Percentiles rank a stretch among this genome's conserved stretches.
Evolutionary conservation across 306 rosid genomes (phyloP).

Genomic region (Sicyos baderoa): DNA sequence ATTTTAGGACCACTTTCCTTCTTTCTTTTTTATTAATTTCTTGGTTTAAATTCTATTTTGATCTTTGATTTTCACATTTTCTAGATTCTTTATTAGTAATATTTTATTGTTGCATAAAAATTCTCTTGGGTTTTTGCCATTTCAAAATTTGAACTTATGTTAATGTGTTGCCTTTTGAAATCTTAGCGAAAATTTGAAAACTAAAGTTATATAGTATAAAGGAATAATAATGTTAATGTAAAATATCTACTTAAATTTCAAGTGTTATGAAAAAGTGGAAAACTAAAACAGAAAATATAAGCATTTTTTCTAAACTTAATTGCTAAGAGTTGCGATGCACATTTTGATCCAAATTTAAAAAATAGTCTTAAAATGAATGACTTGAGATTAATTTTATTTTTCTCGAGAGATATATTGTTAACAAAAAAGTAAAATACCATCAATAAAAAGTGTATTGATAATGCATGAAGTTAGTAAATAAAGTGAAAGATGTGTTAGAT

Average conservation of each 20-base stretch:
- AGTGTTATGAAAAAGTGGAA: background rate
- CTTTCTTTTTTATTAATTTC: background rate
- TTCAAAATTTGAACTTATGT: background rate
- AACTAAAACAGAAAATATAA: background rate
- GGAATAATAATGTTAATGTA: background rate
- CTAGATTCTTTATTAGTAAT: background rate
- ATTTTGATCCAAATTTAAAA: too few species aligned
- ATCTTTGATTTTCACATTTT: background rate
- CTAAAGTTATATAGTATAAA: background rate
- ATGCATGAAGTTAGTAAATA: too few species aligned
- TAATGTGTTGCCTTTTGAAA: too few species aligned
- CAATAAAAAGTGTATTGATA: too few species aligned
- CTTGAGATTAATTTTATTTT: too few species aligned
- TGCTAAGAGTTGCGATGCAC: too few species aligned
- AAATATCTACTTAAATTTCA: background rate
- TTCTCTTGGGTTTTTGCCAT: background rate
- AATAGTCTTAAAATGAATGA: too few species aligned
- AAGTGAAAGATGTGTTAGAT: too few species aligned
- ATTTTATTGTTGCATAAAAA: background rate
- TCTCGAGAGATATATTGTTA: too few species aligned
- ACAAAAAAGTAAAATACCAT: too few species aligned
- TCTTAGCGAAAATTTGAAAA: background rate
- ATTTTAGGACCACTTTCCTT: constrained; percentile 10
- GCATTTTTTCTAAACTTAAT: too few species aligned
- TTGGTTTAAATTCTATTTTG: background rate